Base-by-base conservation (phyloP, 805 yeast species). In the Starmerella apis region DNA sequence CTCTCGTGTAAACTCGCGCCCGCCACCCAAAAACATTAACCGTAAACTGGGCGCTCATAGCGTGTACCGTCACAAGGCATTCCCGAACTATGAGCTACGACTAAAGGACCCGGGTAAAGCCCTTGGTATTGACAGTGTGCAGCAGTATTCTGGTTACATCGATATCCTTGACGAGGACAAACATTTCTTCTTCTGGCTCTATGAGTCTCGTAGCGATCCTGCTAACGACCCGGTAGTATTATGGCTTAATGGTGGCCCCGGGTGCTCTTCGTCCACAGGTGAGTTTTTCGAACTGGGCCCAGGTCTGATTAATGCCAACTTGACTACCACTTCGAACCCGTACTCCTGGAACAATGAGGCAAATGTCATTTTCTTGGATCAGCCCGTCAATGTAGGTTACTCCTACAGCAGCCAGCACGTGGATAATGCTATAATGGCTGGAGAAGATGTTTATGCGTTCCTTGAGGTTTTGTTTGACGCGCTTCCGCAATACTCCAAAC, bases 191-290 rank as follows among this genome's bases (percentile, higher is more conserved):
- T 90, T 81, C 70, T 86, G 94, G 90, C 81, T 81, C 62, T 87
- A 86, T 61, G 95, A 87, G 67, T 79, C 83, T 56, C 77, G 81
- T 55, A 82, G 82, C 66, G 90, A 85, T 67, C 95, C 95, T 16
- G 69, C 70, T 55, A 83, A 74, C 53, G 96, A 87, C 68, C 96
- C 95, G 2, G 73, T 87, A 35, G 76, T 87, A 47, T 71, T 87
- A 61, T 86, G 95, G 96, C 72, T 90, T 62, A 88, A 90, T 65
- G 96, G 96, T 55, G 96, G 96, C 11, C 96, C 96, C 44, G 96
- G 96, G n/a, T 88, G 96, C 66, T 85, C 95, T 0, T 84, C 95
- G 1, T 69, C 86, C 64, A 85, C 94, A 16, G 97, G 97, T 16
- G 73, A 88, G 56, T 82, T 90, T 64, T 88, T 90, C 61, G 97